These are phyloP conservation scores for Ligustrum vulgare DNA, from an alignment of 257 asterid species.

Conservation along the genomic window DNA sequence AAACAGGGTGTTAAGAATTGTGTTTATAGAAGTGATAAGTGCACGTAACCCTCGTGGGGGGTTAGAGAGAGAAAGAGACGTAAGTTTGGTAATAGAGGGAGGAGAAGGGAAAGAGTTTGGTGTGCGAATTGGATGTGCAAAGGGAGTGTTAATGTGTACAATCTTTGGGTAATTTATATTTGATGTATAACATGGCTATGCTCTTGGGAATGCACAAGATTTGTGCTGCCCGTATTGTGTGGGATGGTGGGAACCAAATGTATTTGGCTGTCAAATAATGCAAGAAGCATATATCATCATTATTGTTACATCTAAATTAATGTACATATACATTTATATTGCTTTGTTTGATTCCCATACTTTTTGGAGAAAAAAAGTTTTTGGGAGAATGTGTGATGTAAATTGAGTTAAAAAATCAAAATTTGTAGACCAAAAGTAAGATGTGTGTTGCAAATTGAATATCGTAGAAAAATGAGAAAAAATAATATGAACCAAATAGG, in stretches of 20 bases:
- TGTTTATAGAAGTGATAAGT: constrained; percentile 39
- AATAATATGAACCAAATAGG: too few relatives aligned
- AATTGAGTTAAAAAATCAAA: too few relatives aligned
- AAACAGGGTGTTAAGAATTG: constrained; percentile 27
- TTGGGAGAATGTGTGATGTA: too few relatives aligned
- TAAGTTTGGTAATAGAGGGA: constrained; percentile 25
- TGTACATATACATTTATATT: background rate
- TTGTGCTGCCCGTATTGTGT: constrained; percentile 62
- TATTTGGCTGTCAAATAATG: constrained; percentile 38
- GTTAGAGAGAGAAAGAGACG: constrained; percentile 28
- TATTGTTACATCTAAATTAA: background rate
- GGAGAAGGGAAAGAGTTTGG: constrained; percentile 25
- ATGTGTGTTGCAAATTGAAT: too few relatives aligned
- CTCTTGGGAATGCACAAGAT: constrained; percentile 63
- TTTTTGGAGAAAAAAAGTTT: too few relatives aligned
- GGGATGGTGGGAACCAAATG: constrained; percentile 48
- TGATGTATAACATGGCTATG: constrained; percentile 26
- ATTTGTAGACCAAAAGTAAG: too few relatives aligned
- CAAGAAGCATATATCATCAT: constrained; percentile 21
- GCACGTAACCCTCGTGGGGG: constrained; percentile 87
- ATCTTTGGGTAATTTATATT: background rate
- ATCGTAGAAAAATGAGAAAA: too few relatives aligned
- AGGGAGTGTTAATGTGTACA: constrained; percentile 55
- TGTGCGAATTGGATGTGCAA: constrained; percentile 76
- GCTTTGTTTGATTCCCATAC: too few relatives aligned